Percentiles rank a stretch among this genome's conserved stretches.
Conservation (phyloP, 352 stramenopile genomes). For the Phytophthora rubi region DNA sequence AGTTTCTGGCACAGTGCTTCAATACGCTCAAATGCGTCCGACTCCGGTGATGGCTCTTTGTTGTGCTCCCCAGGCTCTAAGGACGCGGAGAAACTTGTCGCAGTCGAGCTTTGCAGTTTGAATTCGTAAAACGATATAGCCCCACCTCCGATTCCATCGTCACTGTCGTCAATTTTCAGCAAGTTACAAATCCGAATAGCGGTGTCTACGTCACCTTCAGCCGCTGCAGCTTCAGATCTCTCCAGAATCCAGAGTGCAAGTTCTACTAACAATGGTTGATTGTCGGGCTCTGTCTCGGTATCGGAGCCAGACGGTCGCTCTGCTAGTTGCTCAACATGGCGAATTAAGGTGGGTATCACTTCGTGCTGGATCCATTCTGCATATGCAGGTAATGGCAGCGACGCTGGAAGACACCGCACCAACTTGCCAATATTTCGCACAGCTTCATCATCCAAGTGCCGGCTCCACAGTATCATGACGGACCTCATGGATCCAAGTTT, state of each 20-base stretch:
- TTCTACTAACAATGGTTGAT: slow-evolving; percentile 25
- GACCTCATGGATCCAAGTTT: slow-evolving; percentile 58
- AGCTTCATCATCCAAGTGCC: slow-evolving; percentile 45
- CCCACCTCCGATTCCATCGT: background rate
- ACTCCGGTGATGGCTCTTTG: background rate
- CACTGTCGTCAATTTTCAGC: slow-evolving; percentile 15
- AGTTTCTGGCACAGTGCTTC: slow-evolving; percentile 50
- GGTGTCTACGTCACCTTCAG: slow-evolving; percentile 35
- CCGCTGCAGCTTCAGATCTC: slow-evolving; percentile 35
- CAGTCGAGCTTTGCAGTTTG: slow-evolving; percentile 22
- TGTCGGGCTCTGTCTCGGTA: background rate
- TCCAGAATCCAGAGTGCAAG: slow-evolving; percentile 43
- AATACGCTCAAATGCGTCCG: slow-evolving; percentile 33
- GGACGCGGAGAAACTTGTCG: background rate
- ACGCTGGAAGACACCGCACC: slow-evolving; percentile 41
- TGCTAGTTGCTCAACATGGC: slow-evolving; percentile 22
- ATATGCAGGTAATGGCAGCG: slow-evolving; percentile 55
- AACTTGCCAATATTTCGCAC: slow-evolving; percentile 48
- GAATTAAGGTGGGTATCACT: slow-evolving; percentile 55
- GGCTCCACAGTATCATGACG: slow-evolving; percentile 60
- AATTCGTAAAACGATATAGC: slow-evolving; percentile 35
- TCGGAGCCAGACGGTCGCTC: slow-evolving; percentile 5
- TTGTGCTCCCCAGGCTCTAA: background rate
- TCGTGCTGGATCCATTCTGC: slow-evolving; percentile 60
- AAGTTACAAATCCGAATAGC: slow-evolving; percentile 45